These are phyloP conservation scores for Phialemonium atrogriseum DNA, from an alignment of 2,329 filamentous ascomycete genomes.

Conservation along the genomic window DNA sequence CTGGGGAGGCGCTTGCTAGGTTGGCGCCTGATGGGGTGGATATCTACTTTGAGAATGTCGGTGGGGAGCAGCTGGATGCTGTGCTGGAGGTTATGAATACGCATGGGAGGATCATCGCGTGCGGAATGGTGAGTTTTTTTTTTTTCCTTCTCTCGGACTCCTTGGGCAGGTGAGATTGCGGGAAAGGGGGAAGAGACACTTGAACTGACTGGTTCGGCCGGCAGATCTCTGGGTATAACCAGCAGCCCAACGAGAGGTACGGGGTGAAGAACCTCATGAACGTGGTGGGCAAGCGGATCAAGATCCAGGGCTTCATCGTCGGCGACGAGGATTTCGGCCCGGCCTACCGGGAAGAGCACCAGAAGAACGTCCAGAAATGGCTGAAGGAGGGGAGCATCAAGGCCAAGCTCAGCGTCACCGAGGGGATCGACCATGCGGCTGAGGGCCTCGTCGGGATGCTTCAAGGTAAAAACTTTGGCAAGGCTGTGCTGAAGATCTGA, in stretches of 20 bases:
- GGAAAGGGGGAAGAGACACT: too few relatives aligned
- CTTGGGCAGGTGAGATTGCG: neutral
- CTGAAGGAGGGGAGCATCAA: conserved; percentile 68
- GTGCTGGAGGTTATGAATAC: conserved; percentile 40
- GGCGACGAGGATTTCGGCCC: conserved; percentile 55
- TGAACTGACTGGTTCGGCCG: too few relatives aligned
- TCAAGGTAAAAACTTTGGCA: conserved; percentile 75
- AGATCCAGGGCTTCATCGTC: conserved; percentile 71
- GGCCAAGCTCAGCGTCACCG: conserved; percentile 57
- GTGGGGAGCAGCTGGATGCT: conserved; percentile 42
- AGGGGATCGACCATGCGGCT: conserved; percentile 69
- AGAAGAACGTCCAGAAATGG: conserved; percentile 69
- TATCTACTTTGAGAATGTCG: conserved; percentile 50
- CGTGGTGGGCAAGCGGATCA: conserved; percentile 61
- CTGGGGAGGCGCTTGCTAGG: conserved; percentile 57
- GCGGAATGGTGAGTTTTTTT: conserved; percentile 44
- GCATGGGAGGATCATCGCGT: conserved; percentile 57
- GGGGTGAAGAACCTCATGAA: conserved; percentile 58
- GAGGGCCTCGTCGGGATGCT: conserved; percentile 70
- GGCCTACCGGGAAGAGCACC: conserved; percentile 61
- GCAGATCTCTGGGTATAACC: conserved; percentile 70
- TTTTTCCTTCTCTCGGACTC: neutral
- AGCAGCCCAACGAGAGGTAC: conserved; percentile 41
- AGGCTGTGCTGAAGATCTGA: conserved; percentile 76
- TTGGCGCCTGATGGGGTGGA: conserved; percentile 73